Percentiles rank a stretch among this genome's conserved stretches.
Evolutionary conservation across 2,329 filamentous ascomycete genomes (phyloP).

Genomic region (Fusarium stilboides): DNA sequence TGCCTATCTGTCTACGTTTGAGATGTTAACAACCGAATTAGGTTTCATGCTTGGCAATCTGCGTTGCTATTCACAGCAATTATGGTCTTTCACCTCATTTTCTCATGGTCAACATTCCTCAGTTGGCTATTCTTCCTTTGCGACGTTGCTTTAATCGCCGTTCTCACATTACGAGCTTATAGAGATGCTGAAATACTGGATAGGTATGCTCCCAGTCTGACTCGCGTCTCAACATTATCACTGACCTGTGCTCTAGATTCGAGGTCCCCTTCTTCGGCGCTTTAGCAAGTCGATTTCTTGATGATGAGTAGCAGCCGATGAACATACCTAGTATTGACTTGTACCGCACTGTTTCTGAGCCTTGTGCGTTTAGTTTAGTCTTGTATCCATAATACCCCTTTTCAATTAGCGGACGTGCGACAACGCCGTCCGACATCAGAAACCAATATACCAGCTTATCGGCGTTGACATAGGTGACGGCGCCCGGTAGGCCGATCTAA

Average conservation of each 20-base stretch:
- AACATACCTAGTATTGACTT: background rate
- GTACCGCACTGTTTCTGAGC: slow-evolving; percentile 1
- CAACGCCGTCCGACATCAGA: slow-evolving; percentile 4
- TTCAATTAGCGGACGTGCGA: slow-evolving; percentile 4
- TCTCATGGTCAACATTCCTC: slow-evolving; percentile 87
- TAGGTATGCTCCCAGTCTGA: slow-evolving; percentile 60
- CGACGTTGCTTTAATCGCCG: slow-evolving; percentile 83
- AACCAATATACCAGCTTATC: background rate
- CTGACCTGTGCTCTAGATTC: slow-evolving; percentile 66
- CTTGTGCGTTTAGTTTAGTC: slow-evolving; percentile 12
- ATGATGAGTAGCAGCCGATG: slow-evolving; percentile 76
- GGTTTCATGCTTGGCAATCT: slow-evolving; percentile 97
- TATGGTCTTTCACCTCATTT: slow-evolving; percentile 85
- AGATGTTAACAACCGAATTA: slow-evolving; percentile 54
- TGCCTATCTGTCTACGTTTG: background rate
- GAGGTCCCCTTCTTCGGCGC: slow-evolving; percentile 90
- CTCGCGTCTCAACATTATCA: background rate
- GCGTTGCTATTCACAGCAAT: slow-evolving; percentile 83
- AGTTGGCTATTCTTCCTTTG: slow-evolving; percentile 86
- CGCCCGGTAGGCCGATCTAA: background rate
- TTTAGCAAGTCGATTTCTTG: slow-evolving; percentile 89
- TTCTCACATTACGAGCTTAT: slow-evolving; percentile 85
- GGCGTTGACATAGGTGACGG: slow-evolving; percentile 1
- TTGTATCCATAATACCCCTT: slow-evolving; percentile 37
- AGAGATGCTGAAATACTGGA: slow-evolving; percentile 80